phyloP scores from a whole-genome alignment of 768 basidiomycete species.

The Kwoniella sp. region DNA sequence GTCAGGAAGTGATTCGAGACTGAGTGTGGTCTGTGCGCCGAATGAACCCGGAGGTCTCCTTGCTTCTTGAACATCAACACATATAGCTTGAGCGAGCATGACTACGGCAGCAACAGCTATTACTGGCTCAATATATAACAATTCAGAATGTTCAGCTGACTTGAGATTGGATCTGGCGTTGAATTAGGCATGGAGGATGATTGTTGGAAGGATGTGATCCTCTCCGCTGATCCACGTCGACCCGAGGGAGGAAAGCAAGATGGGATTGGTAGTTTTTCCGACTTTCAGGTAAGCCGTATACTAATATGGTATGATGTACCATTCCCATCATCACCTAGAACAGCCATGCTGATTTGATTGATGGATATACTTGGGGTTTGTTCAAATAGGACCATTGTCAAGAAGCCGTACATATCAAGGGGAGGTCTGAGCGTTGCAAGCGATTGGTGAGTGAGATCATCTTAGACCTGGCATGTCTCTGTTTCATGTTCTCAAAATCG shows the following conservation, averaged over 20 bases:
- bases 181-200: constrained; percentile 49
- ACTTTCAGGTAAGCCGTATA: constrained; percentile 30
- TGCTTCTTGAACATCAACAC: too few relatives aligned
- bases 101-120: too few relatives aligned
- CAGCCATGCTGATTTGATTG: too few relatives aligned
- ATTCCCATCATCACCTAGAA: too few relatives aligned
- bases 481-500: background rate
- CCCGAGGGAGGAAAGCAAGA: constrained; percentile 31
- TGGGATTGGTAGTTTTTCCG: constrained; percentile 41
- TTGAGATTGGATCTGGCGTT: too few relatives aligned
- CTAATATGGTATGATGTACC: background rate
- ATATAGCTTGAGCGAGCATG: too few relatives aligned
- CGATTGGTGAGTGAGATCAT: constrained; percentile 13
- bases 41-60: too few relatives aligned
- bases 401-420: constrained; percentile 26
- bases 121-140: too few relatives aligned
- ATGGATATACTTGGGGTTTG: background rate
- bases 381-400: constrained; percentile 38
- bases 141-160: too few relatives aligned
- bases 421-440: constrained; percentile 19
- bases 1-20: background rate
- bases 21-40: too few relatives aligned
- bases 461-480: background rate
- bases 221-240: constrained; percentile 35
- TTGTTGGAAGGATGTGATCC: constrained; percentile 45